Conservation (phyloP, 2,329 filamentous ascomycete species). For the Fusarium acutatum region DNA sequence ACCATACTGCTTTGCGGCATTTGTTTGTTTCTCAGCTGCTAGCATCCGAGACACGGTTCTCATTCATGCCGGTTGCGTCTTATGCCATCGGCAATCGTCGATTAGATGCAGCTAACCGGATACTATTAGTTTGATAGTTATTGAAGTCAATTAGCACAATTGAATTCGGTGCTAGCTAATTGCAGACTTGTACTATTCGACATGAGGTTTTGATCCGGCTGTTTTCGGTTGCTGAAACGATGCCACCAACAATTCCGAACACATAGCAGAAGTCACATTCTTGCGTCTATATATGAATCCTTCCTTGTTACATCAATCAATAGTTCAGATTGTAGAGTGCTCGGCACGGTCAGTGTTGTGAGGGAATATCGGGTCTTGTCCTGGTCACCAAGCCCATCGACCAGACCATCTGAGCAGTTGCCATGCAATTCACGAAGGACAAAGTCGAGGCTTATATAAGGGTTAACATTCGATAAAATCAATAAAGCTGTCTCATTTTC, state of each 20-base stretch:
- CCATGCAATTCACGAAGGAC: neutral
- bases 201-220: too few relatives aligned
- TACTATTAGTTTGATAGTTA: fast-evolving
- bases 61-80: neutral
- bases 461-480: fast-evolving
- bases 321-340: fast-evolving
- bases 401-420: neutral
- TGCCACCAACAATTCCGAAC: neutral
- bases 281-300: neutral
- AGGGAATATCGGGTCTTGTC: too few relatives aligned
- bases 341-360: too few relatives aligned
- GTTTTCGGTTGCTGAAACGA: neutral
- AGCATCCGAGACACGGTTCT: neutral
- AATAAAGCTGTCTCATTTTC: too few relatives aligned
- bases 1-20: too few relatives aligned
- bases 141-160: neutral
- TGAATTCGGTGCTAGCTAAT: neutral
- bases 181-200: neutral
- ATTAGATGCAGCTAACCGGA: neutral
- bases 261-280: neutral
- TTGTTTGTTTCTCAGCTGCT: neutral
- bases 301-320: neutral
- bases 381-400: neutral
- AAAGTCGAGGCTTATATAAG: neutral
- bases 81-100: neutral